phyloP scores from a whole-genome alignment of 2,329 filamentous ascomycete species.

The Epichloe uncinata region DNA sequence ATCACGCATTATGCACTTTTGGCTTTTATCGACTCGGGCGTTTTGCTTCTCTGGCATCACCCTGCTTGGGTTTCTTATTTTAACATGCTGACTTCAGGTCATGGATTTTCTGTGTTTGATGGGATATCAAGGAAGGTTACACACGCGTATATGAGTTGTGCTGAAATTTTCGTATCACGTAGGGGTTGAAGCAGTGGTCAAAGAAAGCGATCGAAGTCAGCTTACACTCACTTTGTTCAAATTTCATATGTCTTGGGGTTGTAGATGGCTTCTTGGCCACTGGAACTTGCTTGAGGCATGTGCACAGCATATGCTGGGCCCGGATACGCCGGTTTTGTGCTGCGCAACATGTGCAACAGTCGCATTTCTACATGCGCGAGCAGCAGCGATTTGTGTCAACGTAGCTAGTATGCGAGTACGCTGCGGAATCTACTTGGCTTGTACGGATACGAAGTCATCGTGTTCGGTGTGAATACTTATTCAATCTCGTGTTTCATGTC shows the following conservation, averaged over 20 bases:
- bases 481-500: background rate
- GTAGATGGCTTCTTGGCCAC: background rate
- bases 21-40: background rate
- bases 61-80: background rate
- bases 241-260: background rate
- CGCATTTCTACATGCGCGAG: background rate
- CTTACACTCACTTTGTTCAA: background rate
- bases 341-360: background rate
- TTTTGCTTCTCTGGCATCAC: background rate
- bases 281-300: background rate
- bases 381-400: background rate
- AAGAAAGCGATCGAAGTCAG: background rate
- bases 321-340: background rate
- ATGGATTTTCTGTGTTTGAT: background rate
- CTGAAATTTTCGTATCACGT: background rate
- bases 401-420: background rate
- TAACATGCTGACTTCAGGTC: background rate
- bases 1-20: background rate
- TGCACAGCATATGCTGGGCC: background rate
- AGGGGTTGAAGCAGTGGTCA: background rate
- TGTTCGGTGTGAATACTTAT: background rate
- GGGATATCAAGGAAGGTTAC: background rate
- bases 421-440: background rate
- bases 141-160: conserved; percentile 5
- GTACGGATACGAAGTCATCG: background rate